These are phyloP conservation scores for Tolypocladium sp. DNA, from an alignment of 2,329 filamentous ascomycete species.

Conservation along the genomic window DNA sequence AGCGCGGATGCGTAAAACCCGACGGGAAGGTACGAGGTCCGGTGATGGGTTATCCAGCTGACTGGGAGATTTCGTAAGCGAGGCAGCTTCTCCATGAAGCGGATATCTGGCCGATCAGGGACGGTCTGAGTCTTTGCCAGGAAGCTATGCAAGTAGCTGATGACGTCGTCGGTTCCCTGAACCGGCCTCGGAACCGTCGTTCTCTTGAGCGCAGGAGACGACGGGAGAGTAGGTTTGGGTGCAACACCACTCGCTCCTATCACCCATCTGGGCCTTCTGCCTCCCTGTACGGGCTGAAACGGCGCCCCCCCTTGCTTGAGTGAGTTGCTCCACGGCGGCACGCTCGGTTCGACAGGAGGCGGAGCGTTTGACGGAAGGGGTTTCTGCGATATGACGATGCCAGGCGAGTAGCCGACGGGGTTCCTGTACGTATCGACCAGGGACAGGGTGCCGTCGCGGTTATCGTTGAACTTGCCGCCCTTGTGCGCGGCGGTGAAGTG, in stretches of 20 bases:
- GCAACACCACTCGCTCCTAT: background rate
- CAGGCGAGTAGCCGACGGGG: slow-evolving; percentile 11
- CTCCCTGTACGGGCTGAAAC: background rate
- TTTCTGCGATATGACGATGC: slow-evolving; percentile 17
- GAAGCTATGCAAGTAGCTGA: slow-evolving; percentile 12
- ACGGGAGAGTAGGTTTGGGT: no score
- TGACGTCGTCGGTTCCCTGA: slow-evolving; percentile 1
- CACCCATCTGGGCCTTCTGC: no score
- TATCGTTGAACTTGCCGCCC: slow-evolving; percentile 26
- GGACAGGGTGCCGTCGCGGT: slow-evolving; percentile 29
- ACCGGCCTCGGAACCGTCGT: no score
- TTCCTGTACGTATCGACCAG: slow-evolving; percentile 16
- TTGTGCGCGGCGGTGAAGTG: slow-evolving; percentile 17
- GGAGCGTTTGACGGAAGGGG: slow-evolving; percentile 9
- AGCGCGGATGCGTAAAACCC: slow-evolving; percentile 18
- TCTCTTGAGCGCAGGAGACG: no score
- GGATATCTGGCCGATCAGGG: slow-evolving; percentile 13
- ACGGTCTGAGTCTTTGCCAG: slow-evolving; percentile 10
- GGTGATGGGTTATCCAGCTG: slow-evolving; percentile 15
- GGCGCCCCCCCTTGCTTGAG: no score
- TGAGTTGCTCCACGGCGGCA: background rate
- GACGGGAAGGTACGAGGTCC: slow-evolving; percentile 7
- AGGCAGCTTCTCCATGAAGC: slow-evolving; percentile 11
- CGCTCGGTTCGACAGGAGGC: slow-evolving; percentile 3
- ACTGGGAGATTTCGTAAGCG: slow-evolving; percentile 15